Evolutionary conservation across 345 rosid genomes (phyloP).

Genomic region (Brassica napus): DNA sequence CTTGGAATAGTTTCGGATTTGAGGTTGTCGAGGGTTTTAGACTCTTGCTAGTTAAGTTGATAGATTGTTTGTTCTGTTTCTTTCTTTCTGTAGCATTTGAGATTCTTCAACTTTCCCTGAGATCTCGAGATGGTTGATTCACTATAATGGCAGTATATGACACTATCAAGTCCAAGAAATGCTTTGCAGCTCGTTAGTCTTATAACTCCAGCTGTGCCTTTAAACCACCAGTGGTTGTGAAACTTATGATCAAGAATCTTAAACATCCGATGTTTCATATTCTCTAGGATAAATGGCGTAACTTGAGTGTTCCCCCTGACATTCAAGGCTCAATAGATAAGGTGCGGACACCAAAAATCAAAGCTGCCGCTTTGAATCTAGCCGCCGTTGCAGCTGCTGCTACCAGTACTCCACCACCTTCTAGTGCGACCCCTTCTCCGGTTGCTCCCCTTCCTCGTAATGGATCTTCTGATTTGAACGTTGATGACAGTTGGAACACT

Average conservation of each 20-base stretch:
- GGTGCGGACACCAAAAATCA: constrained; percentile 49
- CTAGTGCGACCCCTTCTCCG: constrained; percentile 23
- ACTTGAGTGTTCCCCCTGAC: constrained; percentile 60
- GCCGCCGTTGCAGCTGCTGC: constrained; percentile 41
- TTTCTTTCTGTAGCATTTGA: not conserved
- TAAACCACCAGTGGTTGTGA: not conserved
- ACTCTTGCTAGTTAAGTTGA: not conserved
- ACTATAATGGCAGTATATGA: not conserved
- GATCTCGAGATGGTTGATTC: not conserved
- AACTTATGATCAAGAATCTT: constrained; percentile 15
- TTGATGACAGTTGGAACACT: constrained; percentile 27
- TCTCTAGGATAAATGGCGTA: constrained; percentile 81
- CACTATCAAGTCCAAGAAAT: constrained; percentile 4
- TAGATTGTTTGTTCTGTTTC: constrained; percentile 4
- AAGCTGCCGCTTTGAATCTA: constrained; percentile 41
- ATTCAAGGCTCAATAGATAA: constrained; percentile 63
- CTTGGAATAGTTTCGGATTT: not conserved
- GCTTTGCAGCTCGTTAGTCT: not conserved
- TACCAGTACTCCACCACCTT: constrained; percentile 13
- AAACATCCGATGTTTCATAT: constrained; percentile 18
- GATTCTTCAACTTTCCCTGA: not conserved
- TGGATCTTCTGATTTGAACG: constrained; percentile 35
- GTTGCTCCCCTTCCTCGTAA: constrained; percentile 16
- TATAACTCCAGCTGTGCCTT: not conserved
- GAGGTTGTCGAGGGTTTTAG: not conserved